Conservation (phyloP, 129 eudicot genomes). For the Gnaphalium uliginosum region DNA sequence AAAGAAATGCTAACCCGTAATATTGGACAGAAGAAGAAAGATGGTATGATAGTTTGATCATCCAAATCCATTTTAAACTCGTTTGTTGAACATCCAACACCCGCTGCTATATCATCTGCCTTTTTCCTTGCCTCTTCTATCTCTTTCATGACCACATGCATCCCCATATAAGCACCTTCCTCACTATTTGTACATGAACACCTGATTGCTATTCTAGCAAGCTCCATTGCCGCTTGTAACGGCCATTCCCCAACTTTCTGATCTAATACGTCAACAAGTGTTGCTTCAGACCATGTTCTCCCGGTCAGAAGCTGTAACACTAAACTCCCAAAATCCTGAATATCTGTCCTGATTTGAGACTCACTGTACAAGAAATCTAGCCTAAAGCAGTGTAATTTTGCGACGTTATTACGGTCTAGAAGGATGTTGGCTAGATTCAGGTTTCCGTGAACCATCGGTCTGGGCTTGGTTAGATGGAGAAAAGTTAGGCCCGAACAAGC, state of each 20-base stretch:
- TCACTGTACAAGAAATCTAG: conserved; percentile 24
- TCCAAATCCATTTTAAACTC: conserved; percentile 30
- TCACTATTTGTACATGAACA: conserved; percentile 38
- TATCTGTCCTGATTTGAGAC: conserved; percentile 43
- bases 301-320: conserved; percentile 68
- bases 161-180: conserved; percentile 24
- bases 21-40: conserved; percentile 76
- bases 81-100: conserved; percentile 24
- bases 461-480: conserved; percentile 71
- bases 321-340: conserved; percentile 59
- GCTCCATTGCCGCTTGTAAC: conserved; percentile 57
- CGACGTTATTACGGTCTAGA: conserved; percentile 55
- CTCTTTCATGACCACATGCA: conserved; percentile 44
- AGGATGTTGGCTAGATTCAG: conserved; percentile 56
- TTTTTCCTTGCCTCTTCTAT: conserved; percentile 46
- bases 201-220: conserved; percentile 49
- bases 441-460: conserved; percentile 52
- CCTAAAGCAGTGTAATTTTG: conserved; percentile 52
- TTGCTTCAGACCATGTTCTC: conserved; percentile 48
- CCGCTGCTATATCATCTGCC: conserved; percentile 45
- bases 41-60: conserved; percentile 45
- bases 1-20: conserved; percentile 46
- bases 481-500: conserved; percentile 63
- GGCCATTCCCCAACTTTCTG: conserved; percentile 67
- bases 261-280: conserved; percentile 46